Conservation (phyloP, 2,329 filamentous ascomycete genomes). For the Sporothrix globosa region DNA sequence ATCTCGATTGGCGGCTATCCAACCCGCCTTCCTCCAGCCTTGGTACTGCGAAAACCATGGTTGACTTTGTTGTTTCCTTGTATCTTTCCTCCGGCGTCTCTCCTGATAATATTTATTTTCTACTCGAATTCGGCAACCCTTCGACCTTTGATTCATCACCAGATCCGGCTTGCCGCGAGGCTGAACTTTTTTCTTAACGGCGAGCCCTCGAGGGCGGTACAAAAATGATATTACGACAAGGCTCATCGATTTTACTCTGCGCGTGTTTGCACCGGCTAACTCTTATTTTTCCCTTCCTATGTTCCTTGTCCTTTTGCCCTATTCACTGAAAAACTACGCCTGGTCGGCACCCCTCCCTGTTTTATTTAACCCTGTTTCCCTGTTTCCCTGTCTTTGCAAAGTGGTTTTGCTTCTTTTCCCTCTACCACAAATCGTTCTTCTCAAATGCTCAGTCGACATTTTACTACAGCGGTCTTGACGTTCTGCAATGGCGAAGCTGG, state of each 20-base stretch:
- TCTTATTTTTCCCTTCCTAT: constrained; percentile 5
- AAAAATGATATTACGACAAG: constrained; percentile 48
- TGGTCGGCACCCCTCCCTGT: background rate
- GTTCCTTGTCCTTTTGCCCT: constrained; percentile 7
- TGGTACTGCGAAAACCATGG: background rate
- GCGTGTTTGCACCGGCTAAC: constrained; percentile 28
- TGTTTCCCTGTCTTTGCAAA: constrained; percentile 5
- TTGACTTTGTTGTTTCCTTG: constrained; percentile 30
- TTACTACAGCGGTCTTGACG: constrained; percentile 28
- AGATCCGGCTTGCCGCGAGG: constrained; percentile 68
- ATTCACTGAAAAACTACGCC: constrained; percentile 9
- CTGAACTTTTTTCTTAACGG: constrained; percentile 51
- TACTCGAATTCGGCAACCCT: constrained; percentile 56
- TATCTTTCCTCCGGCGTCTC: constrained; percentile 35
- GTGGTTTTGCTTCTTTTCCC: constrained; percentile 15
- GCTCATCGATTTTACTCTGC: constrained; percentile 32
- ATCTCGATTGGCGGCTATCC: constrained; percentile 32
- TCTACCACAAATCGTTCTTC: constrained; percentile 24
- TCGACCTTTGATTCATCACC: constrained; percentile 50
- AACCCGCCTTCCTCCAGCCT: background rate
- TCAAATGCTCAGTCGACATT: constrained; percentile 27
- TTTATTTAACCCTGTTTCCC: background rate
- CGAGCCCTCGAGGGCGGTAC: constrained; percentile 48
- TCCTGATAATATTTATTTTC: constrained; percentile 44
- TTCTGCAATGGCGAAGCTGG: constrained; percentile 21